Base-by-base conservation (phyloP, 192 early-diverging fungal species). In the Backusella psychrophila region DNA sequence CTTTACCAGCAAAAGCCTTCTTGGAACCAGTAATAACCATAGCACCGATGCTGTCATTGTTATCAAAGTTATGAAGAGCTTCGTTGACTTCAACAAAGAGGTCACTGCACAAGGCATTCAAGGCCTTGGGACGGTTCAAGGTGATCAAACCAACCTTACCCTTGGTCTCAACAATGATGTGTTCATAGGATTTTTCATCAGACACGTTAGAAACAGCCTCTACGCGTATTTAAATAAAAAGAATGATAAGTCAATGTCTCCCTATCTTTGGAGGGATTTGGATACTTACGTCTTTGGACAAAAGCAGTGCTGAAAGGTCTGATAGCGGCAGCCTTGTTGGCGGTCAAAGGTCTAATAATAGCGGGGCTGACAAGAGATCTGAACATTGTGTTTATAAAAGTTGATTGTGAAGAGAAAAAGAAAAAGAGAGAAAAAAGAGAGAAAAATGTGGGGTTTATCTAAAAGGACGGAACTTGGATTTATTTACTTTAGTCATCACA, bases 21-120 rank as follows among this genome's bases (percentile, higher is more conserved):
- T 95, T 92, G 83, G 92, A 95, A 72, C 98, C 98, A 49, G 98
- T 99, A 41, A 99, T 81, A 49, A 99, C 96, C 72, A 99, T 90
- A 53, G 96, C 94, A 74, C 96, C 95, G 74, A 99, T 89, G 21
- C 74, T 80, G 8, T 83, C 72, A 80, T 98, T 93, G 69, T 80
- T 78, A 78, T 99, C 96, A 72, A 93, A 93, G 29, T 85, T 87
- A 63, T 85, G 83, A 12, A 99, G 81, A 6, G 93, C 97, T 35
- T 93, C 88, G 86, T 98, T 98, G 69, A 99, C 85, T 81, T 99
- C 98, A 56, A 86, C 77, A 86, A 99, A 96, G 53, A 99, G 89
- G 63, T 94, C 94, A 80, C 90, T 93, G 88, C 91, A 96, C 66
- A 99, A 90, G 11, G 98, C 98, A 82, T 99, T 99, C 44, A 99